phyloP scores from a whole-genome alignment of 441 rosid genomes.

The Corymbia citriodora region DNA sequence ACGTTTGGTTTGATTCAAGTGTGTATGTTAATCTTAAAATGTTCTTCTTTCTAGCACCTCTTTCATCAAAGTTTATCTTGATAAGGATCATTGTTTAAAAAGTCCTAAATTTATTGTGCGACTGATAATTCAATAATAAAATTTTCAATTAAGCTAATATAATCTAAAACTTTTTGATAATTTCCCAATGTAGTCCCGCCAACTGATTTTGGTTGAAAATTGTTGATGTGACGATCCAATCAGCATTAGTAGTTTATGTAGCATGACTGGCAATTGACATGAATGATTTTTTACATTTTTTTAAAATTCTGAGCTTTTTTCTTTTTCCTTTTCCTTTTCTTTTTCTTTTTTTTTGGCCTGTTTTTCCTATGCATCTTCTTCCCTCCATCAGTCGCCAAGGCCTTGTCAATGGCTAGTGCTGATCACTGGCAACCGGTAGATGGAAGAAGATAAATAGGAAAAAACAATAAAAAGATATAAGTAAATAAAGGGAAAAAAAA shows the following conservation, averaged over 20 bases:
- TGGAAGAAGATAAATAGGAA: background rate
- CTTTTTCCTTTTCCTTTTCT: too few relatives aligned
- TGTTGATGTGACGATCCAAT: accelerated
- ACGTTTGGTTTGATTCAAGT: too few relatives aligned
- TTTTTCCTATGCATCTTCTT: background rate
- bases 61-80: too few relatives aligned
- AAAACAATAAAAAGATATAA: too few relatives aligned
- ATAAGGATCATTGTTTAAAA: background rate
- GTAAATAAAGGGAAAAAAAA: too few relatives aligned
- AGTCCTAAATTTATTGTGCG: background rate
- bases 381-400: background rate
- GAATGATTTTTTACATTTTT: too few relatives aligned
- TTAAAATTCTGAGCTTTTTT: background rate
- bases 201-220: background rate
- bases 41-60: too few relatives aligned
- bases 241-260: too few relatives aligned
- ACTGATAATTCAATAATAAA: background rate
- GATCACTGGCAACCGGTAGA: background rate
- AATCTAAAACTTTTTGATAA: background rate
- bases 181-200: background rate
- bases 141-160: background rate
- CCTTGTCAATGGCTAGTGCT: too few relatives aligned
- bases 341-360: too few relatives aligned
- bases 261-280: too few relatives aligned
- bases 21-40: too few relatives aligned